These are phyloP conservation scores for Tausonia pullulans DNA, from an alignment of 1,284 basidiomycete species.

Conservation along the genomic window DNA sequence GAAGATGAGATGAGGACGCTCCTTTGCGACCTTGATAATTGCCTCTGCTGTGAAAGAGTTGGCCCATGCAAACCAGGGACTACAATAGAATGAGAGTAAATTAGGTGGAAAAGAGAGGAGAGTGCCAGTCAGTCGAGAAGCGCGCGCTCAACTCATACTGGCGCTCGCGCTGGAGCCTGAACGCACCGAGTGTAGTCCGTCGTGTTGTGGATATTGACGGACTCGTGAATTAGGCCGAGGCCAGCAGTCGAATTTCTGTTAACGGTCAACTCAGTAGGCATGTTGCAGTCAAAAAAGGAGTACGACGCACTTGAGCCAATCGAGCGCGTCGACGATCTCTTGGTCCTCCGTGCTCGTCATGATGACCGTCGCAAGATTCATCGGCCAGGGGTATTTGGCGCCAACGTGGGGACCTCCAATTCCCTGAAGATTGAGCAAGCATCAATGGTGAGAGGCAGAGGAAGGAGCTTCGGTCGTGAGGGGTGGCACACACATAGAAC, in stretches of 20 bases:
- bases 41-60: slow-evolving; percentile 10
- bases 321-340: slow-evolving; percentile 51
- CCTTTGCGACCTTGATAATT: slow-evolving; percentile 2
- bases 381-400: slow-evolving; percentile 42
- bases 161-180: too few species aligned
- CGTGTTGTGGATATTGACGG: slow-evolving; percentile 29
- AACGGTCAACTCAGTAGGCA: too few species aligned
- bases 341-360: slow-evolving; percentile 58
- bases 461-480: too few species aligned
- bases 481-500: too few species aligned
- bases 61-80: slow-evolving; percentile 10
- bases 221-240: slow-evolving; percentile 66
- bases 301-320: slow-evolving; percentile 40
- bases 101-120: not conserved
- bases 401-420: slow-evolving; percentile 10
- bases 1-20: slow-evolving; percentile 1
- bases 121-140: not conserved
- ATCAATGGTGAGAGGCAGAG: too few species aligned
- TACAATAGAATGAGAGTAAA: not conserved
- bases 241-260: slow-evolving; percentile 50
- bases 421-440: not conserved
- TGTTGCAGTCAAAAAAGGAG: too few species aligned
- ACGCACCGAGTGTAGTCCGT: too few species aligned
- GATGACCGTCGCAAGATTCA: slow-evolving; percentile 61
- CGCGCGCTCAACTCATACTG: too few species aligned